A percentile compares a stretch with the other conserved stretches of the same genome.
These are phyloP conservation scores for Gossypium anomalum DNA, from an alignment of 345 rosid genomes.

Conservation along the genomic window DNA sequence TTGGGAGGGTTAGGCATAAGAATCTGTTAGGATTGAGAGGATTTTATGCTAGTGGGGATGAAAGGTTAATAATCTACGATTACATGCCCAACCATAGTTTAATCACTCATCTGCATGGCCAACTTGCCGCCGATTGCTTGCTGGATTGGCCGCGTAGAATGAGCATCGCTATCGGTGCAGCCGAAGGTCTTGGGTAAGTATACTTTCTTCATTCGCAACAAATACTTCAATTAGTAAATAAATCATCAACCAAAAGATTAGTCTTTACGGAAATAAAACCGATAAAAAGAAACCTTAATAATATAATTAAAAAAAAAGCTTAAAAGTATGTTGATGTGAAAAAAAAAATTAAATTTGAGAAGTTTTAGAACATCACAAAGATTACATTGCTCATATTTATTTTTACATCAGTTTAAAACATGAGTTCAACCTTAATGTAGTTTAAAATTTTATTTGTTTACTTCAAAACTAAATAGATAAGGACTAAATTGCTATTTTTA, in stretches of 20 bases:
- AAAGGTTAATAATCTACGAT: conserved; percentile 64
- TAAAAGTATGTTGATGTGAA: too few relatives aligned
- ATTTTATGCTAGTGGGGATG: conserved; percentile 61
- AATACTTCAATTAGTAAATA: background rate
- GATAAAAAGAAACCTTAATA: too few relatives aligned
- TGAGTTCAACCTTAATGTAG: too few relatives aligned
- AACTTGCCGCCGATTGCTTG: conserved; percentile 45
- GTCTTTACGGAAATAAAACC: too few relatives aligned
- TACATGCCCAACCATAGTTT: conserved; percentile 73
- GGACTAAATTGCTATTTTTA: too few relatives aligned
- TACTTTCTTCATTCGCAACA: background rate
- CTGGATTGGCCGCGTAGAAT: conserved; percentile 59
- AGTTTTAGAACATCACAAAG: too few relatives aligned
- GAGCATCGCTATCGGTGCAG: conserved; percentile 51
- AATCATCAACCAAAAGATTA: too few relatives aligned
- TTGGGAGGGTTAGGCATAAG: conserved; percentile 64
- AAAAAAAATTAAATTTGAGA: too few relatives aligned
- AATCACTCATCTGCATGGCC: conserved; percentile 61
- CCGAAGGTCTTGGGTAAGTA: conserved; percentile 63
- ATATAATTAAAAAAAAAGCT: too few relatives aligned
- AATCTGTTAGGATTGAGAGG: conserved; percentile 61
- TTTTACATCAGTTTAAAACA: too few relatives aligned
- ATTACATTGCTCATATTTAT: too few relatives aligned
- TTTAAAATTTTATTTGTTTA: too few relatives aligned
- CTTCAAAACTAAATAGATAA: background rate